Base-by-base conservation (phyloP, 2,329 filamentous ascomycete genomes). In the Emmonsia crescens region DNA sequence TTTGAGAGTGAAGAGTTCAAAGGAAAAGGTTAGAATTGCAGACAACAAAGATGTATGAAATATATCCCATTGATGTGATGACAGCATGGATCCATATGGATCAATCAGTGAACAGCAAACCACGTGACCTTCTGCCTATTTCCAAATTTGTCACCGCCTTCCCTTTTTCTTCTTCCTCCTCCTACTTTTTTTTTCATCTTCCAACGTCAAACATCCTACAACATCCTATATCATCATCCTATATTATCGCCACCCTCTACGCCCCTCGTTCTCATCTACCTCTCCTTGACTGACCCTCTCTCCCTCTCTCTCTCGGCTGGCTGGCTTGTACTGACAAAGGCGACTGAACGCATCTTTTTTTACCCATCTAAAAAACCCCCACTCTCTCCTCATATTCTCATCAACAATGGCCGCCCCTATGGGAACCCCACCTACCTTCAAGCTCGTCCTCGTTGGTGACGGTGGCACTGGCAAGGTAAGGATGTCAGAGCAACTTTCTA, bases 401-500 rank as follows among this genome's bases (percentile, higher is more conserved):
- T 61, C 61, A 66, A 66, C 67, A 66, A 95, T 94, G 89, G 85
- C 88, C 79, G 40, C 42, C 5, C 57, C 77, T 76, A 66, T 69
- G 61, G 73, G 77, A 67, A 68, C 69, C 66, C 73, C 81, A 69
- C 91, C 93, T 69, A 96, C 91, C 78, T 99, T 99, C 89, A 99
- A 99, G 90, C 90, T 99, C 74, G 94, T 99, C 78, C 91, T 99
- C 81, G 94, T 99, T 75, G 94, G 94, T 78, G 94, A 99, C 78
- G 94, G 94, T 80, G 94, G 94, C 85, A 99, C 94, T 74, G 94
- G 94, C 82, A 99, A 99, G 92, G 94, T 95, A 80, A 80, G 86
- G 65, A 64, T 65, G 9, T 10, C 29, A 54, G 10, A 54, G 1
- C 27, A 54, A 6, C 48, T 14, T 29, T 5, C 24, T n/a, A 5